Conservation (phyloP, 2,329 filamentous ascomycete species). For the Aspergillus sp. region DNA sequence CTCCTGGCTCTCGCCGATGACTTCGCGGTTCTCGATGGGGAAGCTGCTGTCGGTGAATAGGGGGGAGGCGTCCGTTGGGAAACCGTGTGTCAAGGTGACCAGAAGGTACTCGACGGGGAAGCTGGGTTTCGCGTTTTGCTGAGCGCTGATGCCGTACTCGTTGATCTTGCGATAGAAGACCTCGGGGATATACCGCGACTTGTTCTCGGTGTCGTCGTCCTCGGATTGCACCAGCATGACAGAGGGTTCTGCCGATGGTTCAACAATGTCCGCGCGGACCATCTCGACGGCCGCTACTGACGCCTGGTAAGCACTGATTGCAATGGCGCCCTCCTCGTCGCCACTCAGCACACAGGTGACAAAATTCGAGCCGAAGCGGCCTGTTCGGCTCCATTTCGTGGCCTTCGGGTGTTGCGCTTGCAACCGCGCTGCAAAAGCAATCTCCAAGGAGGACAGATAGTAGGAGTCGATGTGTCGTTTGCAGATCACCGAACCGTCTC, state of each 20-base stretch:
- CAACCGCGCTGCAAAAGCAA: conserved; percentile 82
- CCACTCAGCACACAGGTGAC: conserved; percentile 96
- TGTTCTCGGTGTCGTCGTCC: conserved; percentile 68
- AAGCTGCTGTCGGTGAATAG: conserved; percentile 73
- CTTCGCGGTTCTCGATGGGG: conserved; percentile 87
- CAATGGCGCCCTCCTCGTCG: conserved; percentile 83
- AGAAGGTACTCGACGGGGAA: conserved; percentile 97
- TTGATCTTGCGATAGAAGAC: conserved; percentile 96
- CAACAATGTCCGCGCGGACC: conserved; percentile 91
- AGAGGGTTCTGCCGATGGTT: conserved; percentile 87
- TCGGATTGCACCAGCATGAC: conserved; percentile 95
- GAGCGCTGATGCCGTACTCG: conserved; percentile 93
- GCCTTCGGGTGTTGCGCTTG: conserved; percentile 87
- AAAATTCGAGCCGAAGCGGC: conserved; percentile 91
- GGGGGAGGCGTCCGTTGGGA: conserved; percentile 77
- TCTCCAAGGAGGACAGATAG: conserved; percentile 88
- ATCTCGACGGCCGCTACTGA: conserved; percentile 96
- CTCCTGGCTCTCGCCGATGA: conserved; percentile 84
- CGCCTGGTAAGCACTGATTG: conserved; percentile 88
- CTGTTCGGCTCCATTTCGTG: conserved; percentile 96
- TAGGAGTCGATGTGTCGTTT: conserved; percentile 96
- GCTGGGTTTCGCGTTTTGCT: conserved; percentile 93
- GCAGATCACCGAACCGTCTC: conserved; percentile 85
- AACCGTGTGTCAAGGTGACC: conserved; percentile 93
- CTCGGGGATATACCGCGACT: conserved; percentile 88